Base-by-base conservation (phyloP, 768 basidiomycete species). In the Tylopilus cervinicoccineus region DNA sequence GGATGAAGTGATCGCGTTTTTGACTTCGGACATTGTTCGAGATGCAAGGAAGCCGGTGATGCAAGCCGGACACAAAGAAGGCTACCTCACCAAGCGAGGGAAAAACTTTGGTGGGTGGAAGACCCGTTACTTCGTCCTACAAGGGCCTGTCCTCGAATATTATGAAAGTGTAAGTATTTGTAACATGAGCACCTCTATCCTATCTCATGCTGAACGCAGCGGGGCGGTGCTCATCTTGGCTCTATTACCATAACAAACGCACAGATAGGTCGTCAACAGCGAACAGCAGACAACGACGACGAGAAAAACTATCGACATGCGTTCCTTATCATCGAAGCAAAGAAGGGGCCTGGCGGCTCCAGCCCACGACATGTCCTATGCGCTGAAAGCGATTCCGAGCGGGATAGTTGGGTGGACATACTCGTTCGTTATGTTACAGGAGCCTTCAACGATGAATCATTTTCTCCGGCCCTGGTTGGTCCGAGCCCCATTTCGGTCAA, bases 71-170 rank as follows among this genome's bases (percentile, higher is more conserved):
- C 83, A 93, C 71, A 96, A 95, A 68, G 91, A 95, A 67, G 95
- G 94, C 14, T 95, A 95, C 65, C 72, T 96, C 29, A 97, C 95
- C 17, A 97, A 97, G 71, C 79, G 93, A 49, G 94, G 94, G 19
- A 93, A 97, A 73, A 96, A 92, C 61, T 97, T 98, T 69, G 96
- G 96, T 38, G 93, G 95, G 2, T 94, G 92, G 95, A 94, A 95
- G 64, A 92, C 92, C 22, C 78, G 96, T 36, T 99, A 84, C 68
- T 98, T 98, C 60, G 92, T 97, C 8, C 75, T 97, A 22, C 86
- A 91, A 66, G 93, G 94, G 0, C 85, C 91, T 4, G 79, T 87
- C 2, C 75, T 98, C 43, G 91, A 95, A 61, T 99, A 98, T 68
- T 99, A 89, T 59, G 96, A 98, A 70, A 85, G 82, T 60, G 95